Conservation (phyloP, 257 asterid genomes). For the Ehretia macrophylla region DNA sequence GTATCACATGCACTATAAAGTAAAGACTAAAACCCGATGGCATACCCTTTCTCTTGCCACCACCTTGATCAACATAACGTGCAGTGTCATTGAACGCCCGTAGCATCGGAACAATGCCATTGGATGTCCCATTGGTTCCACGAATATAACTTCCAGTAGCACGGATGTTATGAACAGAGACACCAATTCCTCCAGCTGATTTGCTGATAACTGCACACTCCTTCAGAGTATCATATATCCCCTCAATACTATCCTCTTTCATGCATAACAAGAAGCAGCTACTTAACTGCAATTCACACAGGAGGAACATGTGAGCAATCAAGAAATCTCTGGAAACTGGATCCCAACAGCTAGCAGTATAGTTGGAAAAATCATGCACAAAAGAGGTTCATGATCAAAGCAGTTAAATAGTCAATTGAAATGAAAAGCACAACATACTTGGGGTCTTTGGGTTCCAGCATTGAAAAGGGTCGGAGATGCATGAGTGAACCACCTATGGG, state of each 20-base stretch:
- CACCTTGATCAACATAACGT: conserved; percentile 96
- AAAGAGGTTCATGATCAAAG: too few relatives aligned
- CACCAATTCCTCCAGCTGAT: conserved; percentile 98
- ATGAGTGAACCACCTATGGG: conserved; percentile 94
- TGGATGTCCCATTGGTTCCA: conserved; percentile 94
- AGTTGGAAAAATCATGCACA: too few relatives aligned
- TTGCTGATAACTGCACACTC: conserved; percentile 99
- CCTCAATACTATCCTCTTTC: conserved; percentile 98
- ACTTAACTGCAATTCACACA: conserved; percentile 55
- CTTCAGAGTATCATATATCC: conserved; percentile 86
- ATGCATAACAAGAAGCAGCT: conserved; percentile 93
- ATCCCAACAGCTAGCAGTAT: too few relatives aligned
- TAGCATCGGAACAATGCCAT: conserved; percentile 96
- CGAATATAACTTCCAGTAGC: conserved; percentile 95
- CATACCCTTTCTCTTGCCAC: conserved; percentile 96
- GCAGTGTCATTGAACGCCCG: conserved; percentile 95
- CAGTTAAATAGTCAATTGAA: too few relatives aligned
- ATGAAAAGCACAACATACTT: conserved; percentile 32
- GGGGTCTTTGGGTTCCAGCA: conserved; percentile 98
- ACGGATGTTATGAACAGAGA: conserved; percentile 88
- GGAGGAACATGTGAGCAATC: not conserved
- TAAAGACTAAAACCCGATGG: not conserved
- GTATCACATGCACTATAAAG: not conserved
- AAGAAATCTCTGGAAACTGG: too few relatives aligned
- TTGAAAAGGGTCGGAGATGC: conserved; percentile 96